Evolutionary conservation across 805 yeast genomes (phyloP).

Genomic region (Teunomyces kruisii): DNA sequence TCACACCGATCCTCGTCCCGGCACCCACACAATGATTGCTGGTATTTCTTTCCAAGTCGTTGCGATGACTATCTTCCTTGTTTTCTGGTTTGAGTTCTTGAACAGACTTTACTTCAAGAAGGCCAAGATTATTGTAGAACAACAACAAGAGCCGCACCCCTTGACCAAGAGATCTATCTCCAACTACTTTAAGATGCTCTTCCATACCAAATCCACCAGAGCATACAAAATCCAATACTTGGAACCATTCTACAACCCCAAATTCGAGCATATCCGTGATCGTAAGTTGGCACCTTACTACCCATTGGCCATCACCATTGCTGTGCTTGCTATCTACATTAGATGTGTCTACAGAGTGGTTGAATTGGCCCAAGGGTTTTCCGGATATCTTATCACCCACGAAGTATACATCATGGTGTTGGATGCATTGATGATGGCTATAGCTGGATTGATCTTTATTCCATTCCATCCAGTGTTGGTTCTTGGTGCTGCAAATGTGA

Average conservation of each 20-base stretch:
- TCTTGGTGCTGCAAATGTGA: slow-evolving; percentile 27
- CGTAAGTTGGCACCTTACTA: slow-evolving; percentile 28
- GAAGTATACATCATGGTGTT: slow-evolving; percentile 39
- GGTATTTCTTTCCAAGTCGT: slow-evolving; percentile 39
- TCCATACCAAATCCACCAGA: slow-evolving; percentile 23
- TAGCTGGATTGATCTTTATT: slow-evolving; percentile 34
- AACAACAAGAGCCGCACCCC: slow-evolving; percentile 9
- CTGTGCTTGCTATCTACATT: slow-evolving; percentile 34
- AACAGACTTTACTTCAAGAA: slow-evolving; percentile 31
- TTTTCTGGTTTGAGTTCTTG: slow-evolving; percentile 38
- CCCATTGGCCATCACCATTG: slow-evolving; percentile 34
- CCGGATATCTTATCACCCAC: slow-evolving; percentile 35
- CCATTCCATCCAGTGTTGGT: slow-evolving; percentile 42
- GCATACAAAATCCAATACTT: slow-evolving; percentile 21
- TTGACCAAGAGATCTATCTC: slow-evolving; percentile 18
- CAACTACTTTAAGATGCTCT: slow-evolving; percentile 29
- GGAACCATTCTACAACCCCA: slow-evolving; percentile 30
- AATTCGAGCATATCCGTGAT: slow-evolving; percentile 22
- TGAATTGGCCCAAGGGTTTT: slow-evolving; percentile 39
- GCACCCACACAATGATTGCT: slow-evolving; percentile 37
- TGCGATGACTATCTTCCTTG: slow-evolving; percentile 37
- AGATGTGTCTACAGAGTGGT: slow-evolving; percentile 38
- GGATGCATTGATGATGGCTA: slow-evolving; percentile 39
- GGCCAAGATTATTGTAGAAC: slow-evolving; percentile 9
- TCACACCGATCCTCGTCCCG: slow-evolving; percentile 25